Percentiles rank a stretch among this genome's conserved stretches.
Conservation (phyloP, 257 asterid genomes). For the Gentiana dahurica region DNA sequence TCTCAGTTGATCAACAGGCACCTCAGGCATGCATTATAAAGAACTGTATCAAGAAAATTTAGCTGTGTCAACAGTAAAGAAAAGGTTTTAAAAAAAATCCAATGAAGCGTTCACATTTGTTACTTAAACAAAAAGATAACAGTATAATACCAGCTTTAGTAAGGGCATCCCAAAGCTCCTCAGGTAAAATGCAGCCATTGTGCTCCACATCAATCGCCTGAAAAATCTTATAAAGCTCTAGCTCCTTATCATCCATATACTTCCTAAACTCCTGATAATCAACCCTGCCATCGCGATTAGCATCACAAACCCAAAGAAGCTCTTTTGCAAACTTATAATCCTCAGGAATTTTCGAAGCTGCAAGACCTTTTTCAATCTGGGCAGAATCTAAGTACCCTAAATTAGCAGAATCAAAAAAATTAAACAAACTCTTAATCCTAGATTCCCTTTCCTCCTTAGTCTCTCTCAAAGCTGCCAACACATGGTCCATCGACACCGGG, state of each 20-base stretch:
- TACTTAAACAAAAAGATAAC: slow-evolving; percentile 2
- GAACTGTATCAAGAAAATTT: neutral
- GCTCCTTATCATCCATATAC: slow-evolving; percentile 98
- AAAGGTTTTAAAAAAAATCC: neutral
- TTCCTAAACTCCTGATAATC: slow-evolving; percentile 85
- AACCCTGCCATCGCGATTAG: slow-evolving; percentile 86
- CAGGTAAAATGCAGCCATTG: slow-evolving; percentile 90
- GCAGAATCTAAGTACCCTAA: slow-evolving; percentile 65
- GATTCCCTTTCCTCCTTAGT: slow-evolving; percentile 73
- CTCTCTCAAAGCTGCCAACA: slow-evolving; percentile 70
- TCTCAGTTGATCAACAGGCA: too few relatives aligned
- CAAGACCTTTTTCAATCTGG: slow-evolving; percentile 72
- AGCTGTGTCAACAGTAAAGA: neutral
- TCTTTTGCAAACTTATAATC: slow-evolving; percentile 97
- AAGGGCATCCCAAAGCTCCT: slow-evolving; percentile 97
- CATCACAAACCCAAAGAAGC: slow-evolving; percentile 71
- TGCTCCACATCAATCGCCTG: slow-evolving; percentile 97
- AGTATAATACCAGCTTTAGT: slow-evolving; percentile 51
- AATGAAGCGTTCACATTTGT: neutral
- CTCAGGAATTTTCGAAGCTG: slow-evolving; percentile 83
- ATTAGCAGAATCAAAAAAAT: slow-evolving; percentile 63
- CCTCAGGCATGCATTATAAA: too few relatives aligned
- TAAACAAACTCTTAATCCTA: slow-evolving; percentile 62
- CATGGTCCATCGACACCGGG: slow-evolving; percentile 82
- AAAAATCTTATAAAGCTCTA: slow-evolving; percentile 81